Evolutionary conservation across 2,329 filamentous ascomycete genomes (phyloP).

Genomic region (Cercospora nicotianae): DNA sequence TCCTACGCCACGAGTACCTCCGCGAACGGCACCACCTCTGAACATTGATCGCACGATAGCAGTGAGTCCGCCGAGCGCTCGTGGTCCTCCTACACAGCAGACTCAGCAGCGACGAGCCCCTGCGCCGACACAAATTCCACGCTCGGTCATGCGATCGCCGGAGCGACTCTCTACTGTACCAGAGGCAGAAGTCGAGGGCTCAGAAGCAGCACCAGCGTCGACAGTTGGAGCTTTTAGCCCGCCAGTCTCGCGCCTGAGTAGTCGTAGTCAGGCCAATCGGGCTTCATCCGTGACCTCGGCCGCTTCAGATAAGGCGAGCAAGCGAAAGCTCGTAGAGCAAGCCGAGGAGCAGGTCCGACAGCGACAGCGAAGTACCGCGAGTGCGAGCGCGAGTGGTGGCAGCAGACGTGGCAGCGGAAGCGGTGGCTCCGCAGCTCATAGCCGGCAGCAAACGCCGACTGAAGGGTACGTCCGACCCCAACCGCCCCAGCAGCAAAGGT

Average conservation of each 20-base stretch:
- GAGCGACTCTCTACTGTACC: conserved; percentile 38
- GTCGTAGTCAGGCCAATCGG: conserved; percentile 25
- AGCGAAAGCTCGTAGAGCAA: conserved; percentile 36
- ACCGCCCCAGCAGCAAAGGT: conserved; percentile 5
- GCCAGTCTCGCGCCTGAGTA: conserved; percentile 34
- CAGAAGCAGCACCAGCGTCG: conserved; percentile 20
- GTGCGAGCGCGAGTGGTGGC: conserved; percentile 13
- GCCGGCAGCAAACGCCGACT: conserved; percentile 33
- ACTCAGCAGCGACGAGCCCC: conserved; percentile 5
- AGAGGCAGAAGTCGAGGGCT: conserved; percentile 29
- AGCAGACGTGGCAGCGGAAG: conserved; percentile 16
- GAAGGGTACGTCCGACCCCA: conserved; percentile 34
- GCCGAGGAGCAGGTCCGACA: conserved; percentile 35
- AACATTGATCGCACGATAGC: conserved; percentile 38
- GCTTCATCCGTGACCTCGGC: conserved; percentile 28
- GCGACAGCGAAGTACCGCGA: conserved; percentile 28
- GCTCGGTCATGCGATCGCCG: conserved; percentile 28
- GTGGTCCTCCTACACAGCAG: conserved; percentile 9
- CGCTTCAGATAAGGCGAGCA: conserved; percentile 38
- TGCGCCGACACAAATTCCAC: conserved; percentile 11
- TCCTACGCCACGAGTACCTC: conserved; percentile 15
- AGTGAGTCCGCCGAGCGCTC: conserved; percentile 30
- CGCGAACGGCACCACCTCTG: conserved; percentile 7
- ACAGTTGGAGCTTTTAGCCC: conserved; percentile 18
- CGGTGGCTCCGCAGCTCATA: conserved; percentile 23